These are phyloP conservation scores for Colletotrichum scovillei DNA, from an alignment of 2,329 filamentous ascomycete genomes.

Conservation along the genomic window DNA sequence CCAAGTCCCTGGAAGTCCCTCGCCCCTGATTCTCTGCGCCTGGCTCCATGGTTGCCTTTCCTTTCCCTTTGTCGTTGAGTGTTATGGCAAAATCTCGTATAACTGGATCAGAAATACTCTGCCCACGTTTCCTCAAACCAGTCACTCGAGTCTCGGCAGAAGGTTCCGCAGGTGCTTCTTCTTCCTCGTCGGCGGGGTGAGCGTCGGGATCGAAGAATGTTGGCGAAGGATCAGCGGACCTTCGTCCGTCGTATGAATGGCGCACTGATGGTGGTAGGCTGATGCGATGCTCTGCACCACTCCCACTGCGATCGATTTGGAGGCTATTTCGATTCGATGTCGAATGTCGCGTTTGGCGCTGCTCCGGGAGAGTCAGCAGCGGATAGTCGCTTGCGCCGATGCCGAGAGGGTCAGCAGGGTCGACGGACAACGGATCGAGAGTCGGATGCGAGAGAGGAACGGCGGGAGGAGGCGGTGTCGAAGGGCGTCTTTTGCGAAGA, in stretches of 20 bases:
- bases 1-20: conserved; percentile 63
- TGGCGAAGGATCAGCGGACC: conserved; percentile 46
- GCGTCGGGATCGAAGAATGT: conserved; percentile 37
- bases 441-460: conserved; percentile 61
- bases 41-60: conserved; percentile 58
- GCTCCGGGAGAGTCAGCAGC: conserved; percentile 62
- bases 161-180: conserved; percentile 21
- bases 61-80: conserved; percentile 62
- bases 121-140: conserved; percentile 42
- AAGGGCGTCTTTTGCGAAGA: conserved; percentile 59
- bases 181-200: conserved; percentile 26
- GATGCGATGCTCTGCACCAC: conserved; percentile 59
- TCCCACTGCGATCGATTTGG: conserved; percentile 57
- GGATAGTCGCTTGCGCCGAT: conserved; percentile 60
- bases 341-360: conserved; percentile 58
- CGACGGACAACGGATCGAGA: conserved; percentile 49
- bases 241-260: conserved; percentile 64
- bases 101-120: conserved; percentile 42
- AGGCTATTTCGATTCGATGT: conserved; percentile 59
- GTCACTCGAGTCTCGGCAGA: conserved; percentile 34
- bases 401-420: conserved; percentile 50
- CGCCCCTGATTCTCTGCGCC: conserved; percentile 48
- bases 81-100: conserved; percentile 29
- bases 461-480: conserved; percentile 64
- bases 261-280: conserved; percentile 66